These are phyloP conservation scores for Hyaloscypha variabilis DNA, from an alignment of 495 filamentous ascomycete genomes.

Conservation along the genomic window DNA sequence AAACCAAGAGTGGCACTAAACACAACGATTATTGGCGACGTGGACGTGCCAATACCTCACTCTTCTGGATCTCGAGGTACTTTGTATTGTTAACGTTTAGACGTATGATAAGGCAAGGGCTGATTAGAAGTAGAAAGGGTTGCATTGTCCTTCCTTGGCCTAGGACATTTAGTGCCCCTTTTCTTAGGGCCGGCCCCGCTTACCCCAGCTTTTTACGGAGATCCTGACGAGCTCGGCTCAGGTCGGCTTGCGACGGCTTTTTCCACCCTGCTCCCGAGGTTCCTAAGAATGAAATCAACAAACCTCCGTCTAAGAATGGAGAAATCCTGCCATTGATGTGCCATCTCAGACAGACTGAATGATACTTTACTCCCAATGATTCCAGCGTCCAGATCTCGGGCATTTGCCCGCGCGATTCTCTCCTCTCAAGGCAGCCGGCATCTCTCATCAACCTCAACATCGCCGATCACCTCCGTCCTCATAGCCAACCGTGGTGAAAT, in stretches of 20 bases:
- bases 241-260: conserved; percentile 10
- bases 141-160: no score
- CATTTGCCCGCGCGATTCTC: conserved; percentile 23
- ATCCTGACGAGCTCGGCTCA: background rate
- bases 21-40: no score
- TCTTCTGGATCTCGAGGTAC: no score
- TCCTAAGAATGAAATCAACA: conserved; percentile 5
- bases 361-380: conserved; percentile 19
- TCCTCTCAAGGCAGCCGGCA: conserved; percentile 13
- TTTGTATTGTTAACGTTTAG: no score
- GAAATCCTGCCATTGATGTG: background rate
- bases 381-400: conserved; percentile 28
- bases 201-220: background rate
- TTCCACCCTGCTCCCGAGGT: background rate
- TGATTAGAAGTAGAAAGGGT: no score
- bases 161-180: background rate
- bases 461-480: conserved; percentile 78
- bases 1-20: no score
- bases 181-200: background rate
- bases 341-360: background rate
- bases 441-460: conserved; percentile 23
- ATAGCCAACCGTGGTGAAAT: conserved; percentile 99
- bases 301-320: background rate
- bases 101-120: no score
- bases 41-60: no score